Percentiles rank a stretch among this genome's conserved stretches.
Evolutionary conservation across 2,329 filamentous ascomycete genomes (phyloP).

Genomic region (Domatiomyces globalis): DNA sequence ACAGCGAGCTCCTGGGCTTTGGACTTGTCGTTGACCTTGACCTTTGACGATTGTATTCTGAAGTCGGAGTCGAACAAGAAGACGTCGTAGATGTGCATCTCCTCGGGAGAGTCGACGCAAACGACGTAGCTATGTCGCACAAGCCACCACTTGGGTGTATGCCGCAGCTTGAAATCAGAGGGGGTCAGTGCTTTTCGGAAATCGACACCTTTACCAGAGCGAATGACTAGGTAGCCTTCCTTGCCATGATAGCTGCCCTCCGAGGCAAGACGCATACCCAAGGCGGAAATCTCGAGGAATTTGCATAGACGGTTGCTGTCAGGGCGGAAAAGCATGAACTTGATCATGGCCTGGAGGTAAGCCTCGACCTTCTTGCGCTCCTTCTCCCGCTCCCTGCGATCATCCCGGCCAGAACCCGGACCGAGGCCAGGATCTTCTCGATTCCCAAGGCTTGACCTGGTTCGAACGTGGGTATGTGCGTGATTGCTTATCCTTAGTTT

Average conservation of each 20-base stretch:
- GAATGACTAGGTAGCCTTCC: constrained; percentile 84
- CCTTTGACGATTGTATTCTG: constrained; percentile 47
- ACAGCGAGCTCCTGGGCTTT: constrained; percentile 48
- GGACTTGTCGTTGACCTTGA: constrained; percentile 32
- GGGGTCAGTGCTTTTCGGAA: constrained; percentile 70
- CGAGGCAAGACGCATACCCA: constrained; percentile 83
- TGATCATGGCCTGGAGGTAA: constrained; percentile 86
- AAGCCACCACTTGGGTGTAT: constrained; percentile 92
- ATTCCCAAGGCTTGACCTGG: constrained; percentile 40
- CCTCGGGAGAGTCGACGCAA: constrained; percentile 95
- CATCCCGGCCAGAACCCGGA: constrained; percentile 28
- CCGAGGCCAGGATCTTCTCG: constrained; percentile 25
- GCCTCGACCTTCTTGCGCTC: constrained; percentile 76
- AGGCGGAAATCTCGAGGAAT: constrained; percentile 84
- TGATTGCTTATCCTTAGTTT: constrained; percentile 38
- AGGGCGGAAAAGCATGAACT: constrained; percentile 89
- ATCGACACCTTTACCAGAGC: constrained; percentile 77
- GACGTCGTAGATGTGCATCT: constrained; percentile 97
- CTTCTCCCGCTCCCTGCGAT: constrained; percentile 45
- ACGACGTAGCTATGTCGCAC: constrained; percentile 97
- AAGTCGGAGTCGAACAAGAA: constrained; percentile 92
- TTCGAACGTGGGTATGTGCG: constrained; percentile 43
- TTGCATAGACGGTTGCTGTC: constrained; percentile 94
- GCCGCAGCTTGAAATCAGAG: constrained; percentile 57
- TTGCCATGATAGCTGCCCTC: constrained; percentile 97